Base-by-base conservation (phyloP, 345 rosid genomes). In the Theobroma cacao region DNA sequence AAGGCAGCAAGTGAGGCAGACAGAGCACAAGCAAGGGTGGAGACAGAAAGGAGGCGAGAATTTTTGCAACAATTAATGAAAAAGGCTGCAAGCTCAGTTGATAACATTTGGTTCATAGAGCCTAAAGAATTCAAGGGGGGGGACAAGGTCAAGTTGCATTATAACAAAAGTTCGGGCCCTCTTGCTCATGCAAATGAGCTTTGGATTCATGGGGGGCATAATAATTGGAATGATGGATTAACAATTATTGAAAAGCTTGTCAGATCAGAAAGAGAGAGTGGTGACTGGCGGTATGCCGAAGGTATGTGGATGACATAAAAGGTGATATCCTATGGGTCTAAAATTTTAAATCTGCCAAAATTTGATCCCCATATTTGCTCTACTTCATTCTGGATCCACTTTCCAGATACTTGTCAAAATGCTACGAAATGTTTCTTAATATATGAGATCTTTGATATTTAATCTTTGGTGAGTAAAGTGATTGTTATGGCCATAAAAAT, bases 201-300 rank as follows among this genome's bases (percentile, higher is more conserved):
- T 14, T 95, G 99, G 98, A 68, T 95, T 59, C 99, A 95, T 83
- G 99, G 97, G 40, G 98, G 98, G n/a, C 79, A 85, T 82, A 85
- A 93, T 81, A 92, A 90, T 67, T 95, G 99, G 99, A 85, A 22
- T 72, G 84, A 86, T 80, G 97, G 99, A 55, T 78, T 95, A 80
- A 85, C 92, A 74, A 86, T 95, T 52, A 80, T 74, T 41, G 91
- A 83, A 80, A 89, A 77, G 84, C 92, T 93, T 80, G 90, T 84
- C 53, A 82, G 76, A 61, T 76, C 81, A 63, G 86, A 84, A 77
- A 79, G 83, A 83, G 87, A 84, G 84, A 90, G 72, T 50, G 87
- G 83, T 61, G 92, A 92, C 80, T 95, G 99, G 99, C 92, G 99
- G 93, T 91, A 82, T 59, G 92, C 89, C 71, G 89, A 89, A 80